Evolutionary conservation across 495 filamentous ascomycete species (phyloP).

Genomic region (Penicillium verhagenii): DNA sequence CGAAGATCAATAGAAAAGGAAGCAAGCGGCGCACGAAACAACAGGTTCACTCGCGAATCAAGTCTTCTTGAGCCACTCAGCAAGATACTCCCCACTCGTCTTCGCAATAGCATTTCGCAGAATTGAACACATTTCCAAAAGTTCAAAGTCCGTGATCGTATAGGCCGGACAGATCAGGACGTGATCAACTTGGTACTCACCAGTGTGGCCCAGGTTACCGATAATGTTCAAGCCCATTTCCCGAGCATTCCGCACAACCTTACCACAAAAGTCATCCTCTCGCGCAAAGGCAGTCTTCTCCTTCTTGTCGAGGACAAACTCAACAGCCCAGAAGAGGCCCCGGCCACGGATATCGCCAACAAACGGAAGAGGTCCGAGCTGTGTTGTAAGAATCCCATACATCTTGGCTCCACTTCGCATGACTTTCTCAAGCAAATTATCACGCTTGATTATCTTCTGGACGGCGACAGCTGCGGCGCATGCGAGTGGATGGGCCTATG

Average conservation of each 20-base stretch:
- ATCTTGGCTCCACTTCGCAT: conserved; percentile 50
- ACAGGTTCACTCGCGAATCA: too few relatives aligned
- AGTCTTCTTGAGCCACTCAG: too few relatives aligned
- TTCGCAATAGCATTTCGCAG: conserved; percentile 20
- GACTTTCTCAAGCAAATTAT: conserved; percentile 55
- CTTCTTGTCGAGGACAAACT: conserved; percentile 56
- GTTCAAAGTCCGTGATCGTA: conserved; percentile 51
- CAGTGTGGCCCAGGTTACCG: conserved; percentile 29
- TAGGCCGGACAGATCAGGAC: conserved; percentile 65
- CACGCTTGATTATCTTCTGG: conserved; percentile 55
- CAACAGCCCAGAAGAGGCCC: conserved; percentile 46
- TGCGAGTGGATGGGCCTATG: conserved; percentile 57
- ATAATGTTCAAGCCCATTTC: conserved; percentile 14
- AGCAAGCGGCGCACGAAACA: too few relatives aligned
- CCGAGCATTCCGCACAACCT: conserved; percentile 11
- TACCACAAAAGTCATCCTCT: conserved; percentile 9
- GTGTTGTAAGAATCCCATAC: conserved; percentile 38
- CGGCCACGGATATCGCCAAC: conserved; percentile 65
- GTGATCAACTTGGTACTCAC: conserved; percentile 62
- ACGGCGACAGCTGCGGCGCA: conserved; percentile 62
- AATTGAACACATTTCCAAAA: conserved; percentile 47
- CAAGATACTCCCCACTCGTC: too few relatives aligned
- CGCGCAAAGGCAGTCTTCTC: conserved; percentile 44
- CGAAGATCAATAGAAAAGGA: too few relatives aligned
- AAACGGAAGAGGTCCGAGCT: conserved; percentile 48